A percentile compares a stretch with the other conserved stretches of the same genome.
Evolutionary conservation across 352 stramenopile species (phyloP).

Genomic region (Globisporangium paddicum): DNA sequence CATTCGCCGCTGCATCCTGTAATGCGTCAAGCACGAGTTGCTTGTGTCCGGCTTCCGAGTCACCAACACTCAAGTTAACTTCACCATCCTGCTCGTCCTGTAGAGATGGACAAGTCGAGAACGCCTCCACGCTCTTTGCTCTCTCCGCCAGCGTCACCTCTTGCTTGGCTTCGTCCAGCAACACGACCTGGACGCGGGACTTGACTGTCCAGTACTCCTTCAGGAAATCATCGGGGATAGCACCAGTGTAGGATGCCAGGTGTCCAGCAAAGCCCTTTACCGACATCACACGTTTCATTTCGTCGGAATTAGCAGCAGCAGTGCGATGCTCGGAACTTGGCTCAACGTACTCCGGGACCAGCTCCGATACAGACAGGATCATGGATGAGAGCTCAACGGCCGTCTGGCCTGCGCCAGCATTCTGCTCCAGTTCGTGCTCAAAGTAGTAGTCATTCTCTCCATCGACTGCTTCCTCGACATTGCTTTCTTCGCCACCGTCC

Average conservation of each 20-base stretch:
- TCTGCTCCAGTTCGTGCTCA: conserved; percentile 58
- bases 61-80: background rate
- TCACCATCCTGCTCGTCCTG: background rate
- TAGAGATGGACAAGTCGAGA: conserved; percentile 22
- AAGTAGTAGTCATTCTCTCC: conserved; percentile 36
- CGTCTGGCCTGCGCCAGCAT: conserved; percentile 41
- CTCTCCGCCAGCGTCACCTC: conserved; percentile 3
- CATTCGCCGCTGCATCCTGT: background rate
- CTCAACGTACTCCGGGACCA: conserved; percentile 36
- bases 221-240: conserved; percentile 61
- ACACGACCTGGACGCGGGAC: conserved; percentile 25
- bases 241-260: conserved; percentile 41
- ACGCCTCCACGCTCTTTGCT: conserved; percentile 32
- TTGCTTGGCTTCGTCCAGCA: conserved; percentile 18
- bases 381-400: conserved; percentile 54
- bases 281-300: conserved; percentile 26
- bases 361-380: conserved; percentile 32
- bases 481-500: conserved; percentile 11
- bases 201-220: conserved; percentile 74
- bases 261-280: conserved; percentile 74
- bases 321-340: conserved; percentile 14
- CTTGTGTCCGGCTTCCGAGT: background rate
- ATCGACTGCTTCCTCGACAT: conserved; percentile 11
- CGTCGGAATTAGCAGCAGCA: conserved; percentile 11
- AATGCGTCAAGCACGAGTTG: background rate